Evolutionary conservation across 2,329 filamentous ascomycete genomes (phyloP).

Genomic region (Penicillium concentricum): DNA sequence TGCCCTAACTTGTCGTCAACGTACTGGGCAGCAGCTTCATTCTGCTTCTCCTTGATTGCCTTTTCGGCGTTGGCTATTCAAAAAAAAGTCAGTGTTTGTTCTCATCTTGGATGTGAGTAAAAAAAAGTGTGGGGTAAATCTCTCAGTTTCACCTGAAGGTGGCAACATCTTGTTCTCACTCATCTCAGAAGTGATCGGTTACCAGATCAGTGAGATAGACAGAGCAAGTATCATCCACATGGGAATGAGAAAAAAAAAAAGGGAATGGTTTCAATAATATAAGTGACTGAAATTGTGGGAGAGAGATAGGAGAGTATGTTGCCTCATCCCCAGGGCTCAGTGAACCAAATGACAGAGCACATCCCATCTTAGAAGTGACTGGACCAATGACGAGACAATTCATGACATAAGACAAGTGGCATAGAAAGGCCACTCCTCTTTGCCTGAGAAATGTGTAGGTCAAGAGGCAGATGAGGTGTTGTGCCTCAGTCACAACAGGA

Average conservation of each 20-base stretch:
- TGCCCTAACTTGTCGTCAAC: constrained; percentile 20
- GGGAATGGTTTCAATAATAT: neutral
- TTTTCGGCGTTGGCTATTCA: neutral
- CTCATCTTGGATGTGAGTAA: neutral
- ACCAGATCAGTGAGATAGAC: neutral
- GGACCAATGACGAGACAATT: neutral
- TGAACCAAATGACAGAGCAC: neutral
- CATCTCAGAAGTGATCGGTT: neutral
- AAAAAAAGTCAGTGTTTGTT: neutral
- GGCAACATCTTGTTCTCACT: neutral
- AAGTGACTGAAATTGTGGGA: neutral
- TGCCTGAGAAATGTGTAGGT: neutral
- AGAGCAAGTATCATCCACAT: neutral
- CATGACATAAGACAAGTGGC: neutral
- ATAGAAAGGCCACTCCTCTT: neutral
- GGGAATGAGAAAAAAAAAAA: neutral
- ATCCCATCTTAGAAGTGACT: neutral
- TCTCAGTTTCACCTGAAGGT: neutral
- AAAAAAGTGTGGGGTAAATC: neutral
- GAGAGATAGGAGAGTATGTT: neutral
- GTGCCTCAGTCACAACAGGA: neutral
- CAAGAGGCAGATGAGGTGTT: neutral
- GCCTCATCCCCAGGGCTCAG: neutral
- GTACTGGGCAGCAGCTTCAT: neutral
- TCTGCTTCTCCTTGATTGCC: neutral